A percentile compares a stretch with the other conserved stretches of the same genome.
Evolutionary conservation across 345 rosid genomes (phyloP).

Genomic region (Carallia pectinifolia): DNA sequence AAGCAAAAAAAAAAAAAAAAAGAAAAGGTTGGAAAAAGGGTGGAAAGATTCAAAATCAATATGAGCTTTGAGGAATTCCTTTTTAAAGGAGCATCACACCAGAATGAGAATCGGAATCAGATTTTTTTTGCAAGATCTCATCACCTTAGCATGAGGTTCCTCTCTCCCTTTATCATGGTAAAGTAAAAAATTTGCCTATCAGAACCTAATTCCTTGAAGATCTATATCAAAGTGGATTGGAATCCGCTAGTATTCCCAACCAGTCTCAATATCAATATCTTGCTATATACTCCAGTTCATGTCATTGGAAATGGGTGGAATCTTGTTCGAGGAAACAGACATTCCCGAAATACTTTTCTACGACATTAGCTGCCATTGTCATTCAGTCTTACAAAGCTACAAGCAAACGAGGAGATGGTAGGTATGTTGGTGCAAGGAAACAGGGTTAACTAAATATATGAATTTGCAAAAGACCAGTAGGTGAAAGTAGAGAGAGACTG

Average conservation of each 20-base stretch:
- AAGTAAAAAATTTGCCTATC: not conserved
- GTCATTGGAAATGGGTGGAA: constrained; percentile 16
- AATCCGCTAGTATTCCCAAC: not conserved
- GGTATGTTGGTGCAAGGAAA: constrained; percentile 25
- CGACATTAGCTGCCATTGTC: constrained; percentile 29
- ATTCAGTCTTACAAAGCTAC: constrained; percentile 1
- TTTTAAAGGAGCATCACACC: constrained; percentile 19
- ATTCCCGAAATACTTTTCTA: constrained; percentile 30
- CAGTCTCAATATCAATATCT: constrained; percentile 22
- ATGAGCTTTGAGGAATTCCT: constrained; percentile 18
- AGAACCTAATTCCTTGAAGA: constrained; percentile 44
- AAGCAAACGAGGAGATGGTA: constrained; percentile 6
- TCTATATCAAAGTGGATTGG: constrained; percentile 19
- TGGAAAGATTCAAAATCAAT: not conserved
- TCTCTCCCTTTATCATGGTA: constrained; percentile 1
- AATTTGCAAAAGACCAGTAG: constrained; percentile 39
- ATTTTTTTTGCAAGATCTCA: constrained; percentile 28
- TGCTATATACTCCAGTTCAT: constrained; percentile 21
- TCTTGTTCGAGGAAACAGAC: constrained; percentile 26
- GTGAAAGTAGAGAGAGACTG: constrained; percentile 27
- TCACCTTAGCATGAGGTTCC: constrained; percentile 28
- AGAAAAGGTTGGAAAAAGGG: not conserved
- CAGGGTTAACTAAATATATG: constrained; percentile 30
- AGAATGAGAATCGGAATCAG: constrained; percentile 30
- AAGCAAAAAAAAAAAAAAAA: no score